Base-by-base conservation (phyloP, 148 eudicot genomes). In the Rhododendron griersonianum region DNA sequence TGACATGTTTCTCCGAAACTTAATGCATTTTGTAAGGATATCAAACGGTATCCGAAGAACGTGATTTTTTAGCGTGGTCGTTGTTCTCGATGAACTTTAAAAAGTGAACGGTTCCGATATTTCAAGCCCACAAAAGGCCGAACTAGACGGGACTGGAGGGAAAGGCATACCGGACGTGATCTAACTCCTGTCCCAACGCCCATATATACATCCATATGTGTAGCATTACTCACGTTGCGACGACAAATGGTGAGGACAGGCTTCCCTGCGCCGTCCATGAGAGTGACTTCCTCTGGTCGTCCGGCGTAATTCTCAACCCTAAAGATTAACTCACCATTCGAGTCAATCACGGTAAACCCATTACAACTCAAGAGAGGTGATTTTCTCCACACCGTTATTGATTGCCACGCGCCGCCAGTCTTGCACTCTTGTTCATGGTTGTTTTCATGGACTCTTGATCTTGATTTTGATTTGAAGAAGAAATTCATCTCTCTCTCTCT, bases 331-430 rank as follows among this genome's bases (percentile, higher is more conserved):
- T 90, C 73, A 18, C 98, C 98, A 3, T 88, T 89, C 11, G 90
- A 87, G 89, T 92, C 94, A 25, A 95, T 90, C 30, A 95, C 96
- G 0, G 98, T 92, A 87, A 94, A 96, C 5, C 98, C 98, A 78
- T 86, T 90, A 37, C 98, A 96, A 74, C 84, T 89, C 14, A 88
- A 84, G 77, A 96, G 39, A 3, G 95, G 90, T 47, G 98, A 95
- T 80, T 96, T 96, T 59, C 95, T 92, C 98, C 98, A 95, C 15
- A 96, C 96, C 13, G 98, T 96, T n/a, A 94, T 85, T 10, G 89
- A 83, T 41, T 84, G 87, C 39, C 85, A 78, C n/a, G 83, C 76
- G 75, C 14, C 73, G 1, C 55, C 50, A 67, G 9, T 44, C n/a
- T 75, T 73, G 16, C 53, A 23, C 4, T 82, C 67, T 10, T 90